Evolutionary conservation across 2,329 filamentous ascomycete genomes (phyloP).

Genomic region (Talaromyces sp.): DNA sequence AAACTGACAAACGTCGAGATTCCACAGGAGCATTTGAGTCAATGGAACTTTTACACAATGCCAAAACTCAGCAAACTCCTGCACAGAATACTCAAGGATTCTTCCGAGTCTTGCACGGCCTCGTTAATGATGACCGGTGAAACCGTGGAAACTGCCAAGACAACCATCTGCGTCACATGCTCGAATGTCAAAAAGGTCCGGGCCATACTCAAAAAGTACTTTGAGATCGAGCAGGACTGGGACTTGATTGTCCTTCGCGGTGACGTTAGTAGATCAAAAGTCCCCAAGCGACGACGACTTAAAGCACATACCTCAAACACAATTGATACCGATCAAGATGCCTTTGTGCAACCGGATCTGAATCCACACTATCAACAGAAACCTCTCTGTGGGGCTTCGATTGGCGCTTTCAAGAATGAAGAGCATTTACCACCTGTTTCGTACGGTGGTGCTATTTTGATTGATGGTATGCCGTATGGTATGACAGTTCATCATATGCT

Average conservation of each 20-base stretch:
- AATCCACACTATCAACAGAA: conserved; percentile 75
- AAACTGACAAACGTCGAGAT: conserved; percentile 49
- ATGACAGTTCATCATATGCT: conserved; percentile 98
- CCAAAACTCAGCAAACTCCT: conserved; percentile 55
- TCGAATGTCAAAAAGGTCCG: conserved; percentile 55
- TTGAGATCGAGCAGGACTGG: conserved; percentile 53
- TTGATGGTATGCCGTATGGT: conserved; percentile 79
- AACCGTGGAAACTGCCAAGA: conserved; percentile 51
- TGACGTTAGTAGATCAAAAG: conserved; percentile 52
- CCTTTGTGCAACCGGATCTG: conserved; percentile 29
- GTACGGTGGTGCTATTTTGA: conserved; percentile 78
- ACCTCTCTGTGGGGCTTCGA: conserved; percentile 82
- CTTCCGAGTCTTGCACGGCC: conserved; percentile 57
- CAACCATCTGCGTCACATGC: conserved; percentile 61
- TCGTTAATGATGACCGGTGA: conserved; percentile 58
- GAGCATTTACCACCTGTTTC: conserved; percentile 86
- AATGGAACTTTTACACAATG: conserved; percentile 56
- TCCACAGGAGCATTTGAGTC: conserved; percentile 50
- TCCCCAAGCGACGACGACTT: conserved; percentile 39
- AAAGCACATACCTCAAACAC: conserved; percentile 31
- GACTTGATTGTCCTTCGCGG: conserved; percentile 58
- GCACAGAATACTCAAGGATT: conserved; percentile 54
- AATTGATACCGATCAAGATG: conserved; percentile 22
- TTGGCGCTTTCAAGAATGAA: conserved; percentile 81
- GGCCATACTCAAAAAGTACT: conserved; percentile 52